Evolutionary conservation across 495 filamentous ascomycete genomes (phyloP).

Genomic region (Staphylotrichum longicolle): DNA sequence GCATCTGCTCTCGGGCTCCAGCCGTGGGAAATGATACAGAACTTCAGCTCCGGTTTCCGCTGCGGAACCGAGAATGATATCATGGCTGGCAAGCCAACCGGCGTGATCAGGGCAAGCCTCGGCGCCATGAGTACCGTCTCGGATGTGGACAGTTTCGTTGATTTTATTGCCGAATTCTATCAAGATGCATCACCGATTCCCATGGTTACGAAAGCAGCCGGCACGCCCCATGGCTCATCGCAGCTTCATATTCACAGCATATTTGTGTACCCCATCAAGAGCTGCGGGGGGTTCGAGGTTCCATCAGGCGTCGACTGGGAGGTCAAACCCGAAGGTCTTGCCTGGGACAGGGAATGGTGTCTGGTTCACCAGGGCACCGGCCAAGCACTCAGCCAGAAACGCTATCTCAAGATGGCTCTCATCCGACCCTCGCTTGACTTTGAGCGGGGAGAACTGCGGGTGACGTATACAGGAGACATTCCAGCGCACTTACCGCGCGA

Average conservation of each 20-base stretch:
- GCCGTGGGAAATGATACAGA: constrained; percentile 73
- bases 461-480: constrained; percentile 49
- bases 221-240: constrained; percentile 16
- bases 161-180: constrained; percentile 78
- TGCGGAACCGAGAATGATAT: constrained; percentile 80
- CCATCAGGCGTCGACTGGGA: constrained; percentile 66
- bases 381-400: constrained; percentile 75
- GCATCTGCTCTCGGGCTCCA: constrained; percentile 64
- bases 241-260: constrained; percentile 56
- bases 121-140: constrained; percentile 80
- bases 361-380: constrained; percentile 79
- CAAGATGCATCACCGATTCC: constrained; percentile 45
- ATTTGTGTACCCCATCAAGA: constrained; percentile 81
- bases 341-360: constrained; percentile 95
- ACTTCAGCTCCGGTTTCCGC: constrained; percentile 76
- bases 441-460: constrained; percentile 46
- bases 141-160: constrained; percentile 69
- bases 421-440: constrained; percentile 71
- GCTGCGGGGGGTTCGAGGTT: constrained; percentile 75
- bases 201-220: background rate
- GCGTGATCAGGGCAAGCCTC: constrained; percentile 78
- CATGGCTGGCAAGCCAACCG: constrained; percentile 78
- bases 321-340: constrained; percentile 71
- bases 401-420: constrained; percentile 78
- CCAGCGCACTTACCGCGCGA: constrained; percentile 37